These are phyloP conservation scores for Periconia macrospinosa DNA, from an alignment of 2,329 filamentous ascomycete genomes.

Conservation along the genomic window DNA sequence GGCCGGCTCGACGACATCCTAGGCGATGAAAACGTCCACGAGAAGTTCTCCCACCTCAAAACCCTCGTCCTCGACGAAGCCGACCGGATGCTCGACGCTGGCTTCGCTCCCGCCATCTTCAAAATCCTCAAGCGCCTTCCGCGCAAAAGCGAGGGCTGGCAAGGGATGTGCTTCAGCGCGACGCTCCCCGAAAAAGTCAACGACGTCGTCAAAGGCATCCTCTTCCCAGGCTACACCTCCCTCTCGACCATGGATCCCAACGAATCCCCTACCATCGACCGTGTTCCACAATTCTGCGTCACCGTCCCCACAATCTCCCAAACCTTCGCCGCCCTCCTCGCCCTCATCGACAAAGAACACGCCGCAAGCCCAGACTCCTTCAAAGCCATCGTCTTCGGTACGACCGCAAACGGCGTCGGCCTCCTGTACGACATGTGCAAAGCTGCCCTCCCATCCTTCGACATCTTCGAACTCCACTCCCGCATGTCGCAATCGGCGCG, in stretches of 20 bases:
- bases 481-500: conserved; percentile 47
- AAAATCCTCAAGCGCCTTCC: conserved; percentile 56
- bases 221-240: conserved; percentile 45
- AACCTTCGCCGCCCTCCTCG: conserved; percentile 49
- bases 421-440: conserved; percentile 46
- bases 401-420: conserved; percentile 50
- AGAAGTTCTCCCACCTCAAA: conserved; percentile 49
- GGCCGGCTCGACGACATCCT: conserved; percentile 53
- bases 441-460: conserved; percentile 35
- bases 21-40: conserved; percentile 46
- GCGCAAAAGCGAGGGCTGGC: conserved; percentile 52
- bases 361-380: conserved; percentile 42
- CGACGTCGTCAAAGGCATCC: conserved; percentile 48
- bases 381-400: conserved; percentile 52
- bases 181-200: conserved; percentile 50
- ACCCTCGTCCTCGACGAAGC: conserved; percentile 50
- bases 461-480: conserved; percentile 48
- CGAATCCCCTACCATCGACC: conserved; percentile 50
- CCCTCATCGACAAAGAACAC: conserved; percentile 50
- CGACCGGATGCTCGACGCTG: conserved; percentile 54
- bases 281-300: conserved; percentile 53
- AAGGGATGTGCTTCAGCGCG: conserved; percentile 54
- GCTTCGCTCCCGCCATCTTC: conserved; percentile 57
- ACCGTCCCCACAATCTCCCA: conserved; percentile 47
- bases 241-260: conserved; percentile 50